Percentiles rank a stretch among this genome's conserved stretches.
Conservation (phyloP, 306 rosid species). For the Quercus robur region DNA sequence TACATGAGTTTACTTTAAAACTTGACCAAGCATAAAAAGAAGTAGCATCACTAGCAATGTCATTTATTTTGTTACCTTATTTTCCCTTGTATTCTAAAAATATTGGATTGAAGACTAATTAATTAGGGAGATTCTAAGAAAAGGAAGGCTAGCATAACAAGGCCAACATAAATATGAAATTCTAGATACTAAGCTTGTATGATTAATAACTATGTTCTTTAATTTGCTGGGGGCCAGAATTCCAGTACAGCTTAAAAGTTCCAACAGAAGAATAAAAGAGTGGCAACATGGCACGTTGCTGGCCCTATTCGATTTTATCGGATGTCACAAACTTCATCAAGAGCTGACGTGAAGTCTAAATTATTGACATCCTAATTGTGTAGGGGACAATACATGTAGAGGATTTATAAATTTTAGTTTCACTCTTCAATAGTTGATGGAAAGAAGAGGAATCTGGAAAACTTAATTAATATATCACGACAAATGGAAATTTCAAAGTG, state of each 20-base stretch:
- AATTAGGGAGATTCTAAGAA: too few species aligned
- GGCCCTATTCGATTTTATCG: neutral
- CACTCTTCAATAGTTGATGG: neutral
- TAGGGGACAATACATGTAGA: neutral
- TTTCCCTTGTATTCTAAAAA: neutral
- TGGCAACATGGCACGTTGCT: too few species aligned
- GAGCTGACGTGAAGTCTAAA: neutral
- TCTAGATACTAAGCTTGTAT: neutral
- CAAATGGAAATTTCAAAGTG: slow-evolving; percentile 5
- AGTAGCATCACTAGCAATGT: neutral
- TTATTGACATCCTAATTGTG: neutral
- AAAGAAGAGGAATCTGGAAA: neutral
- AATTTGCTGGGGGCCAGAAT: too few species aligned
- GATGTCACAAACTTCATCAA: neutral
- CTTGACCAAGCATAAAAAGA: neutral
- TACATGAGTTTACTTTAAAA: neutral
- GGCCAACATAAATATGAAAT: neutral
- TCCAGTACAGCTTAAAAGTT: too few species aligned
- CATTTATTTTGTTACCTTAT: neutral
- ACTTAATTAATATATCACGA: neutral
- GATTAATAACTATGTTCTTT: neutral
- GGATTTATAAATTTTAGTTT: neutral
- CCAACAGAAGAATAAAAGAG: too few species aligned
- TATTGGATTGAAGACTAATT: neutral
- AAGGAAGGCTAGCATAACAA: neutral